Evolutionary conservation across 768 basidiomycete species (phyloP), one percentile per base, ranked within the genome.

Genomic region (Coprinopsis cinerea): DNA sequence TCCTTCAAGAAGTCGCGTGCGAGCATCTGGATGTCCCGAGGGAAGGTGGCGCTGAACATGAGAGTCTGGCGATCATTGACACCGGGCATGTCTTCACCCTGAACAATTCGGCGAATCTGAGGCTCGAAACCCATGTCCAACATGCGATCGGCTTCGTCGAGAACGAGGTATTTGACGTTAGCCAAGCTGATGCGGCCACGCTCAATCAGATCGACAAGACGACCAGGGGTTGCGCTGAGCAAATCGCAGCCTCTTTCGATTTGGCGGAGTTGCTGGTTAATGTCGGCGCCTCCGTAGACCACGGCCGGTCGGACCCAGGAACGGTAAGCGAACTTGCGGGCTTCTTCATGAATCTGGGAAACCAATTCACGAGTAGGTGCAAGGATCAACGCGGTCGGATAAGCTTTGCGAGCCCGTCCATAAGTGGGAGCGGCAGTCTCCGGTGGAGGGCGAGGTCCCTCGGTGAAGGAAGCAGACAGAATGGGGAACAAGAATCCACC

Each of bases 61-160:
- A 99, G 88, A 1, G 96, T 99, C 65, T 98, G 96, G 54, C 96
- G 88, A 11, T 92, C 83, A 23, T 78, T 70, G 13, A 86, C 82
- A 40, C 84, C 87, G n/a, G 96, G 92, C 96, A 99, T 99, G 66
- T 99, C 96, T 62, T 93, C 92, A 58, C 90, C 89, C 68, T 99
- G 91, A 17, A 99, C 96, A 63, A 99, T 99, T 26, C 92, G 81
- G 55, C 96, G 82, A 62, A 99, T 99, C 72, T 98, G 96, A 49
- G 96, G 96, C 70, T 99, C 96, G 77, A 99, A 99, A 85, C 96
- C 96, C 96, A 99, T 99, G 75, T 99, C 96, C 63, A 99, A 81
- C 96, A 99, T 99, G 62, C 96, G 89, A 76, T 99, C 96, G 53
- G 96, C 96, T 73, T 99, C 96, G 61, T 99, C 96, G 48, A 99